Evolutionary conservation across 2,329 filamentous ascomycete genomes (phyloP).

Genomic region (Aureobasidium leucospermi): DNA sequence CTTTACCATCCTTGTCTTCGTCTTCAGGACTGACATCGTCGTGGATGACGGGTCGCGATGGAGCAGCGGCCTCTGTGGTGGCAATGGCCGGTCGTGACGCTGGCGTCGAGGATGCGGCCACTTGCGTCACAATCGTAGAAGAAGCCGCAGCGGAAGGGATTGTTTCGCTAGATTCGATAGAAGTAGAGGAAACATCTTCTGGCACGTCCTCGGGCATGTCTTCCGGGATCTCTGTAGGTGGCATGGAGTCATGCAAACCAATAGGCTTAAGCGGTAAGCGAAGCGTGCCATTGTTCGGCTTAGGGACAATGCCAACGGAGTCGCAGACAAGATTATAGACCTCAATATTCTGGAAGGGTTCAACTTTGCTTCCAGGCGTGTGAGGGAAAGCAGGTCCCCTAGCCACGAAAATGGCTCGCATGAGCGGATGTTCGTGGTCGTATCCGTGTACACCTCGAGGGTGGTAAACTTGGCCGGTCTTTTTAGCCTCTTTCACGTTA

Average conservation of each 20-base stretch:
- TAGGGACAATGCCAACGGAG: conserved; percentile 65
- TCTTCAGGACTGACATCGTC: conserved; percentile 16
- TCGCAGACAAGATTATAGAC: conserved; percentile 95
- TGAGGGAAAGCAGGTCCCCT: conserved; percentile 89
- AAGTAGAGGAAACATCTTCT: not conserved
- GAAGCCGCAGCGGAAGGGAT: too few relatives aligned
- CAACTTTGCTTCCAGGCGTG: conserved; percentile 67
- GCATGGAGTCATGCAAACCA: conserved; percentile 46
- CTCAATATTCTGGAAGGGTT: conserved; percentile 85
- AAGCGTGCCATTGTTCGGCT: conserved; percentile 82
- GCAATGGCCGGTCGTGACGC: not conserved
- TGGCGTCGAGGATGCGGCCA: not conserved
- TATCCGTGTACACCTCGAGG: conserved; percentile 88
- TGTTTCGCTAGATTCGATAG: not conserved
- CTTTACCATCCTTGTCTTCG: conserved; percentile 17
- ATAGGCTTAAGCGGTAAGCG: conserved; percentile 59
- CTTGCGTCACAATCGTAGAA: not conserved
- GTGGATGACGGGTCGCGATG: conserved; percentile 7
- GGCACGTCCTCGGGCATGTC: conserved; percentile 21
- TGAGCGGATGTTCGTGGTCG: conserved; percentile 87
- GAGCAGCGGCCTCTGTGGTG: not conserved
- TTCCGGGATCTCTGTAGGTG: conserved; percentile 17
- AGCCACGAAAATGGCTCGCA: conserved; percentile 93
- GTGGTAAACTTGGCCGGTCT: conserved; percentile 61
- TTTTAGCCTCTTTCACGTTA: conserved; percentile 59